phyloP scores from a whole-genome alignment of 768 basidiomycete genomes.

The Leccinum disarticulatum region DNA sequence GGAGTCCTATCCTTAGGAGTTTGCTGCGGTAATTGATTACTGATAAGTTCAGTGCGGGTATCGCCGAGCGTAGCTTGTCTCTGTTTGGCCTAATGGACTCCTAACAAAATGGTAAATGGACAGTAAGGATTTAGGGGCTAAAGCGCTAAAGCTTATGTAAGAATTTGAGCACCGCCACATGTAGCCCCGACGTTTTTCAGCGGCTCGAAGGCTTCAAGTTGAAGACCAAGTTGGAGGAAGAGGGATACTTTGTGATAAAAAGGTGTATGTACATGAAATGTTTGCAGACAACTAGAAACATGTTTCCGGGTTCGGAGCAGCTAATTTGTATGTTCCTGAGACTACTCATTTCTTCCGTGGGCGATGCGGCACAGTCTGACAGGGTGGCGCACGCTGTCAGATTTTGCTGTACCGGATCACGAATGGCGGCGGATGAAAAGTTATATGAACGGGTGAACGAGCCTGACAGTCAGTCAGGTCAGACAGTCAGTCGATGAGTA shows the following conservation, averaged over 20 bases:
- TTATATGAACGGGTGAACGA: neutral
- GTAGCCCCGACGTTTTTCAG: too few species aligned
- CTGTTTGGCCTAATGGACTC: too few species aligned
- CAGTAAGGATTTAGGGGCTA: too few species aligned
- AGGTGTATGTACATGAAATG: neutral
- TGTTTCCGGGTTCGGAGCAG: neutral
- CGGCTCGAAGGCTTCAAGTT: too few species aligned
- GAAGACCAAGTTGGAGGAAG: neutral
- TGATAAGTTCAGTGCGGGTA: too few species aligned
- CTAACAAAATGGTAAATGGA: too few species aligned
- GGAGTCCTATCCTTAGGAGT: too few species aligned
- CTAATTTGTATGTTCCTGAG: neutral
- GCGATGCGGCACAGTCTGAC: neutral
- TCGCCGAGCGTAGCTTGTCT: too few species aligned
- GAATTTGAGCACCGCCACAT: too few species aligned
- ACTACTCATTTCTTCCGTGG: neutral
- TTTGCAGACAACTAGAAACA: neutral
- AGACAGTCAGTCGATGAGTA: neutral
- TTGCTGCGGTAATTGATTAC: too few species aligned
- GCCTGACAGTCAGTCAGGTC: neutral
- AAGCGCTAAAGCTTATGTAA: too few species aligned
- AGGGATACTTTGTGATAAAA: neutral
- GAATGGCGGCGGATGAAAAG: neutral
- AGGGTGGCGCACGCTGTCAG: neutral
- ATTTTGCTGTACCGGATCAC: conserved; percentile 1